Percentiles rank a stretch among this genome's conserved stretches.
phyloP scores from a whole-genome alignment of 2,329 filamentous ascomycete species.

The Neonectria faginata region DNA sequence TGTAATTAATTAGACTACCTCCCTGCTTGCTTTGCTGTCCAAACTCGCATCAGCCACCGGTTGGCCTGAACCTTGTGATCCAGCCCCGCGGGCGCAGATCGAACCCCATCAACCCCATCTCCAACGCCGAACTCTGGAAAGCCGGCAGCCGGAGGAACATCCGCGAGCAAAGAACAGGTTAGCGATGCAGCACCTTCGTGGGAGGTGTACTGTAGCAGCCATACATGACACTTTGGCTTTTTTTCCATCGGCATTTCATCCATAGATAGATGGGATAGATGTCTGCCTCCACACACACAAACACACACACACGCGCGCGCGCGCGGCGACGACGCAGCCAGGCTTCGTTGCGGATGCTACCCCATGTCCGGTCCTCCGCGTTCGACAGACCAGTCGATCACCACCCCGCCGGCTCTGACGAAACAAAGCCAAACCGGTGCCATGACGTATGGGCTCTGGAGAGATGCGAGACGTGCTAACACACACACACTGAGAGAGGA shows the following conservation, averaged over 20 bases:
- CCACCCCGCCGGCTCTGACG: conserved; percentile 34
- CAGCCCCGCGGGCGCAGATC: conserved; percentile 36
- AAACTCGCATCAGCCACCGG: conserved; percentile 24
- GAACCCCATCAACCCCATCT: conserved; percentile 13
- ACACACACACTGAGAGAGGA: not conserved
- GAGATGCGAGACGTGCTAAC: not conserved
- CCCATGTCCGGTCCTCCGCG: conserved; percentile 12
- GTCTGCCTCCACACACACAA: not conserved
- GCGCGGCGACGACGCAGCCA: not conserved
- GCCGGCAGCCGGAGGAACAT: conserved; percentile 14
- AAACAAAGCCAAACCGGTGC: conserved; percentile 38
- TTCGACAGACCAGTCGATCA: conserved; percentile 34
- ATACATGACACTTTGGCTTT: conserved; percentile 9
- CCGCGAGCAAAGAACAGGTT: conserved; percentile 8
- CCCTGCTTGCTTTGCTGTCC: conserved; percentile 1
- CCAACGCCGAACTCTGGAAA: conserved; percentile 11
- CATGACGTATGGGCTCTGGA: conserved; percentile 36
- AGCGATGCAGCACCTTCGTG: no score
- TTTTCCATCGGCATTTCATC: conserved; percentile 2
- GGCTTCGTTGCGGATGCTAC: conserved; percentile 1
- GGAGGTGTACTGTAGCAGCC: not conserved
- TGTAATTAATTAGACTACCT: no score
- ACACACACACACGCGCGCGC: no score
- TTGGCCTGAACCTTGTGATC: conserved; percentile 40
- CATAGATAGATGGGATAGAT: not conserved